Conservation (phyloP, 2,329 filamentous ascomycete species). For the Trichoderma semiorbis region DNA sequence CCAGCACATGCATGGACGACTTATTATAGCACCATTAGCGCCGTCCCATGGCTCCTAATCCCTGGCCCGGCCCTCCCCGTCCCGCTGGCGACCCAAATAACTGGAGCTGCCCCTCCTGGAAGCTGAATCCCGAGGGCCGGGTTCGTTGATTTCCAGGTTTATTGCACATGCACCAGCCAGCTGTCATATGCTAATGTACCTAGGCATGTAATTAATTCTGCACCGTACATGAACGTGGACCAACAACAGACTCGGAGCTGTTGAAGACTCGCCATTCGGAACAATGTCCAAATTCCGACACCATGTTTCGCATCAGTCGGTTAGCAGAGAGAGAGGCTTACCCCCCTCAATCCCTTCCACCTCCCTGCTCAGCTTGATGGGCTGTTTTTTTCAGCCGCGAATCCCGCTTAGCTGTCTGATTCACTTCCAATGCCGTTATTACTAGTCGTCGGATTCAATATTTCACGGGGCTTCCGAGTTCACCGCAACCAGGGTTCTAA, state of each 20-base stretch:
- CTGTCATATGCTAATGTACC: not conserved
- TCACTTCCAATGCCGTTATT: not conserved
- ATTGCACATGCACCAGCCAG: not conserved
- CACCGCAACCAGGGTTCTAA: not conserved
- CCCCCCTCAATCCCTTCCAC: not conserved
- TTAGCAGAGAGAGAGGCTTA: not conserved
- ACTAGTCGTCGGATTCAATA: not conserved
- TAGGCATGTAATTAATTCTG: not conserved
- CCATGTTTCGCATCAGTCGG: not conserved
- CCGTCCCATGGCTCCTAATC: not conserved
- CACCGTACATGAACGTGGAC: not conserved
- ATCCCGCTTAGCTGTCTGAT: not conserved
- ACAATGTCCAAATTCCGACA: not conserved
- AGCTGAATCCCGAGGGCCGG: not conserved
- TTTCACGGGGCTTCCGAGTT: not conserved
- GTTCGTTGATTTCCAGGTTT: not conserved
- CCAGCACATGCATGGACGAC: not conserved
- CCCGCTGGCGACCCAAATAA: not conserved
- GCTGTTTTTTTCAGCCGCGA: not conserved
- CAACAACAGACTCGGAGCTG: not conserved
- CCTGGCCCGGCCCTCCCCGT: constrained; percentile 9
- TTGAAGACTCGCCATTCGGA: not conserved
- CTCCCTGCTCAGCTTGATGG: not conserved
- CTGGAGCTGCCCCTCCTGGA: not conserved
- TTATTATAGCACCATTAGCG: not conserved